phyloP scores from a whole-genome alignment of 2,329 filamentous ascomycete genomes.

The Trichoderma sp. region DNA sequence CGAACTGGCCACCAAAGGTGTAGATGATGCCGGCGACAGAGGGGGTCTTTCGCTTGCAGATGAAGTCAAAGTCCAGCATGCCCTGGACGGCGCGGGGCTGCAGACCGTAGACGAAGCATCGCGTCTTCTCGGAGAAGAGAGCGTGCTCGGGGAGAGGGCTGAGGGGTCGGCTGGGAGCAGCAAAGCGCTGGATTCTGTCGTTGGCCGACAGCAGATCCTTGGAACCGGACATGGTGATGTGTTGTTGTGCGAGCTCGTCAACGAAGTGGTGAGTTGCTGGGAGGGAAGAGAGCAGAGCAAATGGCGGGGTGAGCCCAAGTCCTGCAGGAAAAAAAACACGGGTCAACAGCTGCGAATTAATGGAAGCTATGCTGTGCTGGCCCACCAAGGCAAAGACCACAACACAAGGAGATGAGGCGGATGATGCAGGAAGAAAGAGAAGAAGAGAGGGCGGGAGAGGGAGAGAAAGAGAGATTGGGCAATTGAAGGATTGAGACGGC shows the following conservation, averaged over 20 bases:
- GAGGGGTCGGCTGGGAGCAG: constrained; percentile 84
- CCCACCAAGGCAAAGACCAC: constrained; percentile 12
- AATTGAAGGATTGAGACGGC: constrained; percentile 18
- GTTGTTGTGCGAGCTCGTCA: constrained; percentile 21
- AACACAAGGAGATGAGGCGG: neutral
- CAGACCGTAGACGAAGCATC: constrained; percentile 99
- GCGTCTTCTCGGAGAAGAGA: constrained; percentile 98
- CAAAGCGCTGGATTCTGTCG: constrained; percentile 98
- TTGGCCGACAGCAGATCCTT: constrained; percentile 69
- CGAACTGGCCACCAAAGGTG: constrained; percentile 99
- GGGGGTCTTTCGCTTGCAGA: constrained; percentile 96
- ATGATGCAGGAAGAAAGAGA: constrained; percentile 16
- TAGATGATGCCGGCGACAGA: constrained; percentile 99
- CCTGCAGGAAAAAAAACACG: constrained; percentile 24
- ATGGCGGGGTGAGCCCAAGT: constrained; percentile 12
- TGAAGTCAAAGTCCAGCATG: constrained; percentile 99
- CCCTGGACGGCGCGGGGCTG: constrained; percentile 90
- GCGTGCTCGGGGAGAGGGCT: constrained; percentile 85
- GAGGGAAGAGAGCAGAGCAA: constrained; percentile 9
- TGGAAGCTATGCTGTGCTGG: constrained; percentile 1
- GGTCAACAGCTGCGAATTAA: constrained; percentile 24
- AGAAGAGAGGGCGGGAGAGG: no score
- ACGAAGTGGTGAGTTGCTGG: constrained; percentile 28
- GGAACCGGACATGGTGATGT: constrained; percentile 51
- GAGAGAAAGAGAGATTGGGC: constrained; percentile 16